Evolutionary conservation across 306 rosid genomes (phyloP).

Genomic region (Medicago arabica): DNA sequence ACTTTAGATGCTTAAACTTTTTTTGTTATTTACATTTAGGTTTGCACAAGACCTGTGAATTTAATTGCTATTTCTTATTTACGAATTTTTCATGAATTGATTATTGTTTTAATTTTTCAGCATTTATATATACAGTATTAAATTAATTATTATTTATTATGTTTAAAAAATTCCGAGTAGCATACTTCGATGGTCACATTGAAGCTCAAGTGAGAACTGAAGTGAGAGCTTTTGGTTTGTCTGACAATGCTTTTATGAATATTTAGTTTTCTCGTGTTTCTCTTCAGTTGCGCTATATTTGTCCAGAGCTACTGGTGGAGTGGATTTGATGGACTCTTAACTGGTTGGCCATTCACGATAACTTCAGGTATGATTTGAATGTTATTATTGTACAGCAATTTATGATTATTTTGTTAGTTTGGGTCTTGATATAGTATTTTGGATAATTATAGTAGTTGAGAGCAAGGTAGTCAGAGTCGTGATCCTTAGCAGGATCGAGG

Average conservation of each 20-base stretch:
- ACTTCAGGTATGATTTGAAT: conserved; percentile 2
- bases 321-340: not conserved
- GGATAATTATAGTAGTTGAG: not conserved
- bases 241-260: not conserved
- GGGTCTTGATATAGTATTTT: not conserved
- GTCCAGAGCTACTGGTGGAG: not conserved
- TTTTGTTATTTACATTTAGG: not conserved
- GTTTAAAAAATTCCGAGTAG: no score
- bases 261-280: not conserved
- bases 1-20: not conserved
- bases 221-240: not conserved
- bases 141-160: no score
- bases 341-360: conserved; percentile 2
- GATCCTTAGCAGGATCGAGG: no score
- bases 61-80: not conserved
- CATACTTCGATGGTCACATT: not conserved
- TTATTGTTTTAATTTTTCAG: no score
- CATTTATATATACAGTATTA: no score
- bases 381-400: not conserved
- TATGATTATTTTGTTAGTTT: not conserved
- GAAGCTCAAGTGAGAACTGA: not conserved
- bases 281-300: not conserved
- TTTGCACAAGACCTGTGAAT: not conserved
- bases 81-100: not conserved
- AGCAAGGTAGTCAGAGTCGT: not conserved